Conservation (phyloP, 768 basidiomycete genomes). For the Lactifluus hygrophoroides region DNA sequence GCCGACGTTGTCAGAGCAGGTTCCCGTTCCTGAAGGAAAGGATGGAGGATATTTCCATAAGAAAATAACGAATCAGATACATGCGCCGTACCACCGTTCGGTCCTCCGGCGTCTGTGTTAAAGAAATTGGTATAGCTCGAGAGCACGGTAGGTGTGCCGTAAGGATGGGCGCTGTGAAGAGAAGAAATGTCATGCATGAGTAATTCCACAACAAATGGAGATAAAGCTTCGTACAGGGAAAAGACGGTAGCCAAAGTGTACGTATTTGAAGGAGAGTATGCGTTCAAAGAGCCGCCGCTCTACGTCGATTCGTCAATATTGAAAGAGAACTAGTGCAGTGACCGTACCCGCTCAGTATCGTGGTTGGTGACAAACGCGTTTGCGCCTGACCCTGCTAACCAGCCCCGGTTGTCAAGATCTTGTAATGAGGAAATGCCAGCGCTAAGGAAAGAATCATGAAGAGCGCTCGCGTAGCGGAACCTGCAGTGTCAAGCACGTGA, state of each 20-base stretch:
- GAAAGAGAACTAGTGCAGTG: neutral
- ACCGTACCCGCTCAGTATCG: slow-evolving; percentile 51
- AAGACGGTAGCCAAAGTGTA: slow-evolving; percentile 54
- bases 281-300: slow-evolving; percentile 48
- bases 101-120: slow-evolving; percentile 46
- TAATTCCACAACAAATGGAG: neutral
- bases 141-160: slow-evolving; percentile 56
- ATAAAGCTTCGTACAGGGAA: slow-evolving; percentile 33
- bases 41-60: neutral
- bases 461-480: slow-evolving; percentile 50
- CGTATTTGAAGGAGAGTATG: slow-evolving; percentile 55
- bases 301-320: slow-evolving; percentile 9
- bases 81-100: slow-evolving; percentile 39
- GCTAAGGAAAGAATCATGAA: slow-evolving; percentile 44
- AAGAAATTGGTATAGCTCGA: slow-evolving; percentile 46
- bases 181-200: too few species aligned
- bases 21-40: slow-evolving; percentile 32
- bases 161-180: slow-evolving; percentile 41
- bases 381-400: slow-evolving; percentile 44
- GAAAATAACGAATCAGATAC: neutral
- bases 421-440: slow-evolving; percentile 44
- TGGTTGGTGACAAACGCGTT: slow-evolving; percentile 66
- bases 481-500: slow-evolving; percentile 14
- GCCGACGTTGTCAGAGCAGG: slow-evolving; percentile 43
- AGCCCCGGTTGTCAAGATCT: slow-evolving; percentile 46